A percentile compares a stretch with the other conserved stretches of the same genome.
These are phyloP conservation scores for Colletotrichum sp. DNA, from an alignment of 2,329 filamentous ascomycete genomes.

Conservation along the genomic window DNA sequence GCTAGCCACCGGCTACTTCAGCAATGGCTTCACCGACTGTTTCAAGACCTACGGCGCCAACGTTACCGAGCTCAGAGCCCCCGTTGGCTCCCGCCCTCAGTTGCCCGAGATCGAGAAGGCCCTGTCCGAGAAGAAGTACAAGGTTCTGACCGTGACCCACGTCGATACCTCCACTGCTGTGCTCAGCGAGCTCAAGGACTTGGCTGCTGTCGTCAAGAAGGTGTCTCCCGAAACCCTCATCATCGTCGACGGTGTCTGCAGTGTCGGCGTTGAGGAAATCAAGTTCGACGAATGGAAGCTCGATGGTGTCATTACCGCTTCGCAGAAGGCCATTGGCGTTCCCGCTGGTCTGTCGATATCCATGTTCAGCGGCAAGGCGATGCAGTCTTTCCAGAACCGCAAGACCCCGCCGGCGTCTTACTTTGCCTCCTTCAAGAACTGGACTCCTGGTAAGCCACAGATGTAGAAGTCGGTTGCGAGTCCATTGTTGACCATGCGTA, in stretches of 20 bases:
- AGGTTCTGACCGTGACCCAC: constrained; percentile 92
- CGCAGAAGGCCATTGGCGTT: constrained; percentile 95
- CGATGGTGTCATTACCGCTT: constrained; percentile 91
- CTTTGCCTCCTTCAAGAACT: constrained; percentile 97
- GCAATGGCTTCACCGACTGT: constrained; percentile 92
- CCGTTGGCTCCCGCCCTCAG: constrained; percentile 87
- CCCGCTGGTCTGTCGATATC: constrained; percentile 93
- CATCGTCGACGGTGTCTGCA: constrained; percentile 96
- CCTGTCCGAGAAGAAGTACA: constrained; percentile 89
- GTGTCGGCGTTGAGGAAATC: constrained; percentile 94
- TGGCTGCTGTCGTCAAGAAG: constrained; percentile 81
- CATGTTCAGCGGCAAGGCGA: constrained; percentile 89
- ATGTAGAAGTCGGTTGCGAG: not conserved
- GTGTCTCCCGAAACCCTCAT: constrained; percentile 92
- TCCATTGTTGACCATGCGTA: constrained; percentile 32
- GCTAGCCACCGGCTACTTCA: constrained; percentile 96
- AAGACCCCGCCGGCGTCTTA: constrained; percentile 86
- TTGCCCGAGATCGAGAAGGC: constrained; percentile 88
- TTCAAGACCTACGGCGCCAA: constrained; percentile 89
- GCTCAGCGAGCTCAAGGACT: constrained; percentile 83
- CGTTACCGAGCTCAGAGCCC: constrained; percentile 86
- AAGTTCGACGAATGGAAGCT: constrained; percentile 94
- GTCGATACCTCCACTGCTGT: constrained; percentile 98
- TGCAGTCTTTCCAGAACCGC: constrained; percentile 78
- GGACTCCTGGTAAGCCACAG: constrained; percentile 76